phyloP scores from a whole-genome alignment of 257 asterid genomes.

The Datura wrightii region DNA sequence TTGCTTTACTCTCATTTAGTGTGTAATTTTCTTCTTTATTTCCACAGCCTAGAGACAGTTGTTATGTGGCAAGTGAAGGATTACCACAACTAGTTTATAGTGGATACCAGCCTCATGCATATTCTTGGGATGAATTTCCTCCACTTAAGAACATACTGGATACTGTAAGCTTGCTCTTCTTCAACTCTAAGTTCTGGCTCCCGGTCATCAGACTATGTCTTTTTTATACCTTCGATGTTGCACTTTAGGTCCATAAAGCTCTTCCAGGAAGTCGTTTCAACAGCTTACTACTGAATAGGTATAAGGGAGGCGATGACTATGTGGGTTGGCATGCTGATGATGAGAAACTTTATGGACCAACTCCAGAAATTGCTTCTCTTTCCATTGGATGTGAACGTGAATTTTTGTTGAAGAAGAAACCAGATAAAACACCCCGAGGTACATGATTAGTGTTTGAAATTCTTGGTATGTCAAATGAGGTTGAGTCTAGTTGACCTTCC shows the following conservation, averaged over 20 bases:
- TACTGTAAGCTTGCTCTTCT: slow-evolving; percentile 52
- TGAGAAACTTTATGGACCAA: slow-evolving; percentile 88
- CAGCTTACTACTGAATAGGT: slow-evolving; percentile 82
- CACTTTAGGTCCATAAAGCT: slow-evolving; percentile 67
- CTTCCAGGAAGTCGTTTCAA: slow-evolving; percentile 90
- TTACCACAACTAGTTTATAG: slow-evolving; percentile 74
- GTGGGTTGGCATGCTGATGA: slow-evolving; percentile 99
- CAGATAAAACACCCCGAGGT: slow-evolving; percentile 55
- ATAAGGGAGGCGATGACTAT: slow-evolving; percentile 83
- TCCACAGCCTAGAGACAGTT: slow-evolving; percentile 81
- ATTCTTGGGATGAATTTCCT: slow-evolving; percentile 94
- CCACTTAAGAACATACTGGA: slow-evolving; percentile 71
- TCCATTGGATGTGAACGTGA: slow-evolving; percentile 95
- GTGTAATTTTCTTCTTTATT: not conserved
- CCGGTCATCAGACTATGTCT: slow-evolving; percentile 20
- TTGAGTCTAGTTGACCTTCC: not conserved
- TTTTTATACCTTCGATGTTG: slow-evolving; percentile 28
- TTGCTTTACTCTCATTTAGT: not conserved
- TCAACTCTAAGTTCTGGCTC: not conserved
- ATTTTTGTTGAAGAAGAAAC: slow-evolving; percentile 78
- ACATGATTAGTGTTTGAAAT: not conserved
- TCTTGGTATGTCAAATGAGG: not conserved
- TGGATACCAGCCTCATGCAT: slow-evolving; percentile 77
- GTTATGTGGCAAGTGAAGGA: slow-evolving; percentile 82
- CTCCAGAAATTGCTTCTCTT: slow-evolving; percentile 89